A percentile compares a stretch with the other conserved stretches of the same genome.
Evolutionary conservation across 257 asterid genomes (phyloP).

Genomic region (Nicotiana tomentosiformis): DNA sequence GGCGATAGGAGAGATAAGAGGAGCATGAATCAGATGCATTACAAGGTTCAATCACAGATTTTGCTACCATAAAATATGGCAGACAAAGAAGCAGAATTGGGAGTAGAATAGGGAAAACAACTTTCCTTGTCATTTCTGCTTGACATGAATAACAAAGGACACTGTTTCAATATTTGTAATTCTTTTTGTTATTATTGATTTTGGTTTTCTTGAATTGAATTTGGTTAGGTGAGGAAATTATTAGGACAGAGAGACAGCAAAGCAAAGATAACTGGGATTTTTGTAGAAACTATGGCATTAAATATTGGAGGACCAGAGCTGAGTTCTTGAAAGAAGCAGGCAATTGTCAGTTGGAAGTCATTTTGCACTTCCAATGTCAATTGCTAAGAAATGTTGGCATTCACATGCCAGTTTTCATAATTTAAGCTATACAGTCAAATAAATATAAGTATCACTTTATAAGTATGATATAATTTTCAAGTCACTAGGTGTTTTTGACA

Average conservation of each 20-base stretch:
- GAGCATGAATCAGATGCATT: constrained; percentile 13
- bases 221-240: constrained; percentile 6
- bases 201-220: background rate
- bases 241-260: background rate
- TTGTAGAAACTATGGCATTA: background rate
- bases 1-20: constrained; percentile 10
- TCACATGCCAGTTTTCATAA: background rate
- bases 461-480: no score
- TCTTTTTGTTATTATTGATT: background rate
- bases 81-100: background rate
- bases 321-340: background rate
- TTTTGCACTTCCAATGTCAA: background rate
- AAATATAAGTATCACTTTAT: background rate
- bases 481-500: no score
- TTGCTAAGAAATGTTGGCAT: no score
- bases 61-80: background rate
- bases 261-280: background rate
- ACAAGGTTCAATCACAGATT: constrained; percentile 18
- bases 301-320: background rate
- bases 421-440: background rate
- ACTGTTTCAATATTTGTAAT: background rate
- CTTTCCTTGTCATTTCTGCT: background rate
- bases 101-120: background rate
- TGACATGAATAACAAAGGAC: background rate
- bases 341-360: background rate